Percentiles rank a stretch among this genome's conserved stretches.
Evolutionary conservation across 371 early-diverging fungal species (phyloP).

Genomic region (Circinella umbellata): DNA sequence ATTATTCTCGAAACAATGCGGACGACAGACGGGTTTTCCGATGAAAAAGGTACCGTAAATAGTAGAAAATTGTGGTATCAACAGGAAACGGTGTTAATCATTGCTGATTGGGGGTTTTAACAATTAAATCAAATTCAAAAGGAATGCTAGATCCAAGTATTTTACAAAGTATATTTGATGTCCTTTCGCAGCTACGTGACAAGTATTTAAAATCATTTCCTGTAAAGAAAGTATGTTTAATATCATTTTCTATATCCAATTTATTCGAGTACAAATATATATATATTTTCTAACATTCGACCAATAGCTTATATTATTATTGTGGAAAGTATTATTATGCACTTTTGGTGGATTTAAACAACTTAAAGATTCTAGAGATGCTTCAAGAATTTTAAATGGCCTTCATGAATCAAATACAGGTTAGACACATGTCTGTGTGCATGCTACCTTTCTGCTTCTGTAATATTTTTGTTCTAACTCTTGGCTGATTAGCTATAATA

Average conservation of each 20-base stretch:
- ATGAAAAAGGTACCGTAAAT: conserved; percentile 44
- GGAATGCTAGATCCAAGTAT: conserved; percentile 52
- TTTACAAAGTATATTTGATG: conserved; percentile 65
- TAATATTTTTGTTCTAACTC: too few relatives aligned
- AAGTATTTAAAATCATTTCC: conserved; percentile 78
- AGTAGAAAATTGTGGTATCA: background rate
- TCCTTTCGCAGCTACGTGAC: conserved; percentile 71
- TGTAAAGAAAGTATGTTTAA: conserved; percentile 70
- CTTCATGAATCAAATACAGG: conserved; percentile 36
- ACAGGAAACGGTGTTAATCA: background rate
- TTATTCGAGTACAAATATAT: background rate
- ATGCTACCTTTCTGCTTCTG: background rate
- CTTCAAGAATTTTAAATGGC: conserved; percentile 49
- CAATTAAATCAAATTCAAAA: background rate
- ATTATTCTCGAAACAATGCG: conserved; percentile 56
- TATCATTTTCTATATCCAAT: too few relatives aligned
- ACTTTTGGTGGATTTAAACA: conserved; percentile 64
- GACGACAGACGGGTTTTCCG: conserved; percentile 36
- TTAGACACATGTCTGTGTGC: background rate
- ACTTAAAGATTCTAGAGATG: conserved; percentile 50
- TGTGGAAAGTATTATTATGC: conserved; percentile 71
- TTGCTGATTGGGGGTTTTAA: background rate
- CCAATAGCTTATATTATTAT: conserved; percentile 62
- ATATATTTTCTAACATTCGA: background rate
- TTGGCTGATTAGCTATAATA: conserved; percentile 24